These are phyloP conservation scores for Diphasiastrum complanatum DNA, from an alignment of 83 land plant genomes.

Conservation along the genomic window DNA sequence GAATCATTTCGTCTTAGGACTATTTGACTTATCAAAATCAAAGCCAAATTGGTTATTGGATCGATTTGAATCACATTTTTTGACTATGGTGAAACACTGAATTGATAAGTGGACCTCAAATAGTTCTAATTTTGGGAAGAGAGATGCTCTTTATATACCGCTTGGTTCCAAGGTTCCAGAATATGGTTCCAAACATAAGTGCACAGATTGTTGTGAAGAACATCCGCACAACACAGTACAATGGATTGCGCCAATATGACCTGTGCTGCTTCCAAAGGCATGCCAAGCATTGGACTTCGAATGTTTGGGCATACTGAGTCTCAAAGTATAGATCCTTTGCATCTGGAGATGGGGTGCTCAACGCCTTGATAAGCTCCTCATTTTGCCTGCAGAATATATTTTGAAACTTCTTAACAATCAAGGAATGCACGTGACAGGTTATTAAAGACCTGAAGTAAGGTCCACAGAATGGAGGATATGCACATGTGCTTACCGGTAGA, in stretches of 20 bases:
- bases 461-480: not conserved
- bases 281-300: constrained; percentile 29
- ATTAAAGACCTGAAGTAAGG: too few relatives aligned
- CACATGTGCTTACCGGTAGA: constrained; percentile 12
- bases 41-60: too few relatives aligned
- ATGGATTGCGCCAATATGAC: constrained; percentile 44
- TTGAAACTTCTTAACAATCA: too few relatives aligned
- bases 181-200: constrained; percentile 21
- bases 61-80: too few relatives aligned
- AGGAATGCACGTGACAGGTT: too few relatives aligned
- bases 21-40: too few relatives aligned
- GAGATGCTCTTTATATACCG: not conserved
- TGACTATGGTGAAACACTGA: not conserved
- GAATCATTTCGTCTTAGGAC: too few relatives aligned
- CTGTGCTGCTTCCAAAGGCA: constrained; percentile 44
- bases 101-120: not conserved
- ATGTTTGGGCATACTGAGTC: constrained; percentile 26
- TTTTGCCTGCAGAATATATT: constrained; percentile 23
- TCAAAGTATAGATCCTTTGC: constrained; percentile 32
- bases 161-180: not conserved
- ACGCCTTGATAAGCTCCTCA: constrained; percentile 22
- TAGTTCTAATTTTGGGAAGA: not conserved
- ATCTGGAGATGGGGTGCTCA: constrained; percentile 28
- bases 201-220: too few relatives aligned
- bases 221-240: constrained; percentile 26